Percentiles rank a stretch among this genome's conserved stretches.
These are phyloP conservation scores for Hericium coralloides DNA, from an alignment of 768 basidiomycete species.

Conservation along the genomic window DNA sequence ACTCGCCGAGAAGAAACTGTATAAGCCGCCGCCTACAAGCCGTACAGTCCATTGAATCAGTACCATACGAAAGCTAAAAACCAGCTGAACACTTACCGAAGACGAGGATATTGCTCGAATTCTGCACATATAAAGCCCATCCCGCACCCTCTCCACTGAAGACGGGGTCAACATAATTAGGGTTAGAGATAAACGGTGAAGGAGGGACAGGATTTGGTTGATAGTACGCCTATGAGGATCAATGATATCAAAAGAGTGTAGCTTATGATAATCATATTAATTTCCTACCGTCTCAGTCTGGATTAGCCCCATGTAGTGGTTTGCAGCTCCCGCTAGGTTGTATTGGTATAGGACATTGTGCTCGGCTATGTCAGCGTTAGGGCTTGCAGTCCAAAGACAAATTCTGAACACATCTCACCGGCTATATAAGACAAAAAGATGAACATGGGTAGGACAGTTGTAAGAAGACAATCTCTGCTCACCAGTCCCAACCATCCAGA, in stretches of 20 bases:
- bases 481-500: slow-evolving; percentile 74
- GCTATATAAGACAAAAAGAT: too few relatives aligned
- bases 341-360: slow-evolving; percentile 67
- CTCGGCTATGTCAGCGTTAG: slow-evolving; percentile 35
- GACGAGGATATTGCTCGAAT: slow-evolving; percentile 47
- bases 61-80: too few relatives aligned
- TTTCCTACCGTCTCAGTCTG: slow-evolving; percentile 63
- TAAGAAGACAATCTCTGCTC: slow-evolving; percentile 10
- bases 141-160: slow-evolving; percentile 30
- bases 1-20: slow-evolving; percentile 55
- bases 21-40: slow-evolving; percentile 41
- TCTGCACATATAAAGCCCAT: slow-evolving; percentile 48
- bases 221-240: slow-evolving; percentile 50
- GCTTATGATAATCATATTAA: not conserved
- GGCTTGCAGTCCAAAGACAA: not conserved
- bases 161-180: slow-evolving; percentile 43
- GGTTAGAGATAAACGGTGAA: slow-evolving; percentile 39
- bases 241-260: not conserved
- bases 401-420: too few relatives aligned
- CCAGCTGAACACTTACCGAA: slow-evolving; percentile 27
- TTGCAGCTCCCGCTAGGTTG: slow-evolving; percentile 46
- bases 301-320: slow-evolving; percentile 64
- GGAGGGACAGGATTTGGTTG: slow-evolving; percentile 53
- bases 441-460: too few relatives aligned
- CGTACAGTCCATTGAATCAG: too few relatives aligned